phyloP scores from a whole-genome alignment of 257 asterid genomes.

The Solanum arcanum region DNA sequence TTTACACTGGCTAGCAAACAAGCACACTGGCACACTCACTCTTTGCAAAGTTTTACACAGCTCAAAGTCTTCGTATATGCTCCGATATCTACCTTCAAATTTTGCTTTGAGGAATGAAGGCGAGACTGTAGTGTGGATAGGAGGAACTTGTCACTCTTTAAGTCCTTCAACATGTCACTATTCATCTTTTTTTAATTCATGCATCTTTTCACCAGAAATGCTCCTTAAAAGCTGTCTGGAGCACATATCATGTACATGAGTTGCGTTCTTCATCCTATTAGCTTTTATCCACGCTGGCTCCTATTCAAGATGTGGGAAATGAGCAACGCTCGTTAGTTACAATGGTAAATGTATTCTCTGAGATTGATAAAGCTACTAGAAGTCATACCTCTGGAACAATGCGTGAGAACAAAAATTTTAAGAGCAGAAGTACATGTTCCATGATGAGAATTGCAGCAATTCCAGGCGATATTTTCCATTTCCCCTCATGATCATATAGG shows the following conservation, averaged over 20 bases:
- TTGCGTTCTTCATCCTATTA: conserved; percentile 59
- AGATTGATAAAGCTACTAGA: not conserved
- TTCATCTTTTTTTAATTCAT: conserved; percentile 29
- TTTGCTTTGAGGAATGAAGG: not conserved
- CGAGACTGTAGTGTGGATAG: not conserved
- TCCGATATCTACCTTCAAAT: not conserved
- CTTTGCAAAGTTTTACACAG: not conserved
- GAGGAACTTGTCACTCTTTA: not conserved
- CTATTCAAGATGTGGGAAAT: conserved; percentile 14
- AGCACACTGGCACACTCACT: not conserved
- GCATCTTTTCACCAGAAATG: conserved; percentile 44
- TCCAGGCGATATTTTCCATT: conserved; percentile 85
- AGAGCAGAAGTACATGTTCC: conserved; percentile 79
- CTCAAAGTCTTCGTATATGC: not conserved
- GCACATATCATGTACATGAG: conserved; percentile 71
- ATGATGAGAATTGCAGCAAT: conserved; percentile 78
- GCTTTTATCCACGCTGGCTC: conserved; percentile 95
- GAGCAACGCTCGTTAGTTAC: not conserved
- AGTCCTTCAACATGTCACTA: not conserved
- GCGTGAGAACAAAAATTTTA: conserved; percentile 76
- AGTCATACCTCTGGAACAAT: conserved; percentile 73
- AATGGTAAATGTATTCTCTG: not conserved
- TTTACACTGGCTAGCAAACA: not conserved
- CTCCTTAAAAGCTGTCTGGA: conserved; percentile 67
- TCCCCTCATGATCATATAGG: conserved; percentile 71